Evolutionary conservation across 1,284 basidiomycete genomes (phyloP), one percentile per base, ranked within the genome.

Genomic region (Ustilago loliicola): DNA sequence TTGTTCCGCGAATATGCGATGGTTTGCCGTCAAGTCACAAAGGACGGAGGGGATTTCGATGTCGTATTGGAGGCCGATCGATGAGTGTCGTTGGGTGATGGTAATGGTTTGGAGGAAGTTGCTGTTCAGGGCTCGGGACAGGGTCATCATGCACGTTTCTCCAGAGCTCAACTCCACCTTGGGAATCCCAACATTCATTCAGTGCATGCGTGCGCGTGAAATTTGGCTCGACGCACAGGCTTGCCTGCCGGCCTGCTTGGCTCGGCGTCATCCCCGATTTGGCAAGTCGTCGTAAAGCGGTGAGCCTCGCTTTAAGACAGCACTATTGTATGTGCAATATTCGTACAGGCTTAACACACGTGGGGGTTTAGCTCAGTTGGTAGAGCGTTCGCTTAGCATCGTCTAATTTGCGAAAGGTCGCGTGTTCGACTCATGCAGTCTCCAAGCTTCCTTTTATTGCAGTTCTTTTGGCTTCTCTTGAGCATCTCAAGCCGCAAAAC

Each of bases 381-480:
- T 77, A 77, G 77, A 78, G 76, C 76, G 68, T 78, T 78, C 72
- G 76, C 76, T 78, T 78, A 78, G 76, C 76, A 78, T 68, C 42
- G 64, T 61, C 68, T 71, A 71, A 64, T 11, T 58, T 78, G 76
- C 65, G 76, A 78, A 78, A 78, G 76, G 76, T 75, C 76, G 76
- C 76, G 76, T 78, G 76, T 78, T 78, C 76, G 68, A 78, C 76
- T 78, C 76, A 75, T 78, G 76, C 76, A 78, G 76, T 78, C 62
- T 65, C 57, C 52, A 36, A 9, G 21, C 38, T 60, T 52, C 38
- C 10, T 27, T 50, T 38, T 25, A 57, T 45, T 57, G n/a, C n/a
- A n/a, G n/a, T n/a, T n/a, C n/a, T n/a, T n/a, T 51, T 56, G 1
- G 23, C 25, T 30, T 34, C 11, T n/a, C n/a, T n/a, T n/a, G n/a